Evolutionary conservation across 2,329 filamentous ascomycete genomes (phyloP), one percentile per base, ranked within the genome.

Genomic region (Huntiella decipiens): DNA sequence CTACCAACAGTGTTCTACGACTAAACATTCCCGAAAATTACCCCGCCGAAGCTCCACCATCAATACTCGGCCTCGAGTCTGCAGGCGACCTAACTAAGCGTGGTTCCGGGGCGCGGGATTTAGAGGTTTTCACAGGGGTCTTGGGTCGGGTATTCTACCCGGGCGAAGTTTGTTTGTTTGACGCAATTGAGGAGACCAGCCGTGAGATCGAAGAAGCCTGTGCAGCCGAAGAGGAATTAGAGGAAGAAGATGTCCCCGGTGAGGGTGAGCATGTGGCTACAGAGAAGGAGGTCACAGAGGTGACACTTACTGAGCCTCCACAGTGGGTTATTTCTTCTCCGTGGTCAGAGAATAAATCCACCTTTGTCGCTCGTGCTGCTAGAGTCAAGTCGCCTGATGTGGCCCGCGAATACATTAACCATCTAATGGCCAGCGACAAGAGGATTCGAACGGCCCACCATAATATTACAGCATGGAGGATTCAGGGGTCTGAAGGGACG

Each of bases 381-480:
- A 63, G 62, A 2, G 84, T 93, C 1, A 64, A 68, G 0, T 82
- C 79, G 3, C 73, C 82, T 1, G 65, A 69, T 1, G 73, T 91
- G 60, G 88, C 87, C 2, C 73, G 75, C 48, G 61, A 65, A 2
- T 87, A 74, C 56, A 63, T 96, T 1, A 67, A 74, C 38, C 78
- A 92, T 58, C 70, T 98, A 1, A 68, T 95, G 5, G 71, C 78
- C 4, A 82, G 77, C 6, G 86, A 96, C 61, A 86, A 82, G 62
- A 85, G 82, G 54, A 79, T 85, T 33, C 79, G 85, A n/a, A 67
- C 71, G 40, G 91, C 91, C 4, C 86, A 88, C 50, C 91, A 98
- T 60, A 96, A 96, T 60, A 95, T 98, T 57, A 87, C 81, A 15
- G 88, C 88, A 1, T 96, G 86, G 83, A 74, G 91, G 8, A 87